Evolutionary conservation across 2,329 filamentous ascomycete species (phyloP), one percentile per base, ranked within the genome.

Genomic region (Aspergillus nomiae): DNA sequence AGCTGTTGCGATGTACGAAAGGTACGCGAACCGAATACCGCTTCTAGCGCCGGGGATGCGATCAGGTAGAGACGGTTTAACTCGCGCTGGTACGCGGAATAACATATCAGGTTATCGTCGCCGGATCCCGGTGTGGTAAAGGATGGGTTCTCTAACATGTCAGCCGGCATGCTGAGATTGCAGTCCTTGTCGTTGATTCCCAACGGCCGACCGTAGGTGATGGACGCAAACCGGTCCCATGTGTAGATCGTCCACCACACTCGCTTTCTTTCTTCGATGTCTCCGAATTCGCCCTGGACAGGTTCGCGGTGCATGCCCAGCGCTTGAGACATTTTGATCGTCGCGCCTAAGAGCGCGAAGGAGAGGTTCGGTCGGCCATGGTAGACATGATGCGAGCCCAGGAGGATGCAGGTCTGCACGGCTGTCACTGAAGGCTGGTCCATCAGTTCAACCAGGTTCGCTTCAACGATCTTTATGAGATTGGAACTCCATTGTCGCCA

Each of bases 221-320:
- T 77, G 7, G 77, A 79, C 7, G 76, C 76, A 45, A 79, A 81
- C 67, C 77, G 68, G 50, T 80, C 78, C 77, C 77, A 80, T 0
- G 77, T 80, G 53, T 80, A 80, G 2, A 80, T 75, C 1, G 77
- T 78, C 78, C 78, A 80, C 77, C 77, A 80, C 0, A 78, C 72
- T 19, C 78, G 64, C 63, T 78, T 78, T 41, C 77, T 67, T 55
- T 79, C 76, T 58, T 81, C 78, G 7, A 69, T 67, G 16, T 71
- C 67, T 30, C 71, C 70, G 1, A 65, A 46, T 1, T 63, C 59
- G 1, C 70, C 70, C n/a, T 64, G 59, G 14, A 68, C 51, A 5
- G 68, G 60, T 43, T 77, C 68, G 7, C 74, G 70, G 50, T 79
- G 76, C 16, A 80, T 59, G 0, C 75, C 72, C 24, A 76, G 62